A percentile compares a stretch with the other conserved stretches of the same genome.
These are phyloP conservation scores for Paecilomyces variotii DNA, from an alignment of 2,329 filamentous ascomycete genomes.

Conservation along the genomic window DNA sequence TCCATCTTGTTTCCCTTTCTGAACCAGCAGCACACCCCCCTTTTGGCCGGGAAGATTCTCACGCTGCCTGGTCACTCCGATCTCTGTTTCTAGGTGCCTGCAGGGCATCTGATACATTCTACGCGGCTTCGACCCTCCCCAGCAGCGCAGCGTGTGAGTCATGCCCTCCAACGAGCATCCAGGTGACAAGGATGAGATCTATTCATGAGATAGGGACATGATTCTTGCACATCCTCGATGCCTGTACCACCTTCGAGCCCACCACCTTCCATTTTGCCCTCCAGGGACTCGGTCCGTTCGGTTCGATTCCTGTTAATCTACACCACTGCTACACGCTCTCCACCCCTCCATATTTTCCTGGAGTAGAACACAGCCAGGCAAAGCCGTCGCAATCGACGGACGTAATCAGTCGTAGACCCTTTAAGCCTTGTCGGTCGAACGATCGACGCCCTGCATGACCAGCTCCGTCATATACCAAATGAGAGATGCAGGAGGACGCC, in stretches of 20 bases:
- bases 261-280: conserved; percentile 10
- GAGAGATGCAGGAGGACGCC: conserved; percentile 31
- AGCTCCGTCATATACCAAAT: conserved; percentile 37
- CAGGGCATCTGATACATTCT: conserved; percentile 12
- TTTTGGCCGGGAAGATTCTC: conserved; percentile 3
- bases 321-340: conserved; percentile 7
- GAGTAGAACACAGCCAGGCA: background rate
- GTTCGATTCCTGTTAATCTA: conserved; percentile 9
- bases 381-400: conserved; percentile 9
- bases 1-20: background rate
- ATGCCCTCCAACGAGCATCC: conserved; percentile 11
- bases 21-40: conserved; percentile 8
- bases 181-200: conserved; percentile 8
- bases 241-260: conserved; percentile 13
- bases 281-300: conserved; percentile 13
- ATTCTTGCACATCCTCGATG: conserved; percentile 1
- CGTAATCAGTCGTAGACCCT: conserved; percentile 18
- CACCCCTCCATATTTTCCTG: conserved; percentile 2
- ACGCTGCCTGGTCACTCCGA: conserved; percentile 9
- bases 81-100: conserved; percentile 2
- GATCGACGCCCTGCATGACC: conserved; percentile 41
- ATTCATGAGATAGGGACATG: conserved; percentile 8
- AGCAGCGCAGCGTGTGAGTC: conserved; percentile 8
- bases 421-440: conserved; percentile 30
- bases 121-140: conserved; percentile 3